Conservation (phyloP, 345 rosid genomes). For the Populus pruinosa region DNA sequence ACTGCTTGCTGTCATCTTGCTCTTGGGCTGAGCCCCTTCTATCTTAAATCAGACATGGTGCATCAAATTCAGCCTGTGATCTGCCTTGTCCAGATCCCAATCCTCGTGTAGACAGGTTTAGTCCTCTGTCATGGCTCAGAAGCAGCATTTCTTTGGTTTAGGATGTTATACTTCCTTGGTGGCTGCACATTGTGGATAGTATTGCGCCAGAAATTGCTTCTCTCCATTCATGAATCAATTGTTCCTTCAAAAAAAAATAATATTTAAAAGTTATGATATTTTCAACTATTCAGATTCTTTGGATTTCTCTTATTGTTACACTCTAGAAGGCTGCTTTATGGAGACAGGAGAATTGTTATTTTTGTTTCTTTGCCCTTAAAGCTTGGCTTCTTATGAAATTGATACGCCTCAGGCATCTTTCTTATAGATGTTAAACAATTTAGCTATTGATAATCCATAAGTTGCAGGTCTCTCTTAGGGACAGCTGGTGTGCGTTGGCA, state of each 20-base stretch:
- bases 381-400: not conserved
- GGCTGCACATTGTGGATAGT: not conserved
- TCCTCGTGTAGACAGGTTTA: not conserved
- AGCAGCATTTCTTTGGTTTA: not conserved
- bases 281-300: not conserved
- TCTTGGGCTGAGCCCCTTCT: not conserved
- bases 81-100: not conserved
- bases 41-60: not conserved
- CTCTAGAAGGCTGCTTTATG: not conserved
- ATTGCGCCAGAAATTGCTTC: not conserved
- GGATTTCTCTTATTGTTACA: not conserved
- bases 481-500: not conserved
- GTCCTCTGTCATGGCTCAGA: not conserved
- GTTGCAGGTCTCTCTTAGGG: not conserved
- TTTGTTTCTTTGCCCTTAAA: not conserved
- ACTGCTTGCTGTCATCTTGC: not conserved
- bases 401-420: not conserved
- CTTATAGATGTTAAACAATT: not conserved
- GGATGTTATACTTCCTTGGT: not conserved
- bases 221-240: not conserved
- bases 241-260: not conserved
- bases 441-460: not conserved
- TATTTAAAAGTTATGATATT: not conserved
- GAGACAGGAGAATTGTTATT: not conserved
- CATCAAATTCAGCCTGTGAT: not conserved